A percentile compares a stretch with the other conserved stretches of the same genome.
Conservation (phyloP, 768 basidiomycete species). For the Leccinum disarticulatum region DNA sequence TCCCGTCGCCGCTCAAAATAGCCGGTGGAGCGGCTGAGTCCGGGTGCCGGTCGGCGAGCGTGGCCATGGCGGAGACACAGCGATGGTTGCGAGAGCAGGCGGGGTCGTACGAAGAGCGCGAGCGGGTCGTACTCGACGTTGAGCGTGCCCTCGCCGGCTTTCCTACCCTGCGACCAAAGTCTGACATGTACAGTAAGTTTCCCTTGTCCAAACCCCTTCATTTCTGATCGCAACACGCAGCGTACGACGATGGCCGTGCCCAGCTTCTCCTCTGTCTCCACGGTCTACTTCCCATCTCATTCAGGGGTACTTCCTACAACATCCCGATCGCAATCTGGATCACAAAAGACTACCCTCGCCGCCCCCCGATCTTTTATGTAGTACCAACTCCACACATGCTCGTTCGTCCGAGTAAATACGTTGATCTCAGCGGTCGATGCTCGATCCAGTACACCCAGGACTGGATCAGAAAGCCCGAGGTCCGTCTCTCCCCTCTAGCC, state of each 20-base stretch:
- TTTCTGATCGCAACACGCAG: constrained; percentile 39
- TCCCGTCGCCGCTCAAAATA: constrained; percentile 15
- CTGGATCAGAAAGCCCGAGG: constrained; percentile 82
- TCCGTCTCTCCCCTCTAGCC: constrained; percentile 14
- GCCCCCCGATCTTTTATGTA: constrained; percentile 86
- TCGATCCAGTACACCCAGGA: constrained; percentile 64
- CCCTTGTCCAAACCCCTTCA: background rate
- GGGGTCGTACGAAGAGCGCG: constrained; percentile 51
- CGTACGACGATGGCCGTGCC: constrained; percentile 92
- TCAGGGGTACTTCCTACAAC: constrained; percentile 77
- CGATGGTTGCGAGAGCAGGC: constrained; percentile 69
- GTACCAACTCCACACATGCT: constrained; percentile 91
- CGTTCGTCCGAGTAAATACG: constrained; percentile 67
- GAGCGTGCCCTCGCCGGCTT: constrained; percentile 55
- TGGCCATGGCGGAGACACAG: constrained; percentile 36
- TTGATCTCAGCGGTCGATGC: constrained; percentile 82
- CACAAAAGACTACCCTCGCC: constrained; percentile 76
- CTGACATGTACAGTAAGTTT: constrained; percentile 72
- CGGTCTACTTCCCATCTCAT: constrained; percentile 87
- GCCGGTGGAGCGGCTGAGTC: background rate
- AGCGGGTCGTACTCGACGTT: constrained; percentile 63
- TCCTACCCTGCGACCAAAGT: constrained; percentile 68
- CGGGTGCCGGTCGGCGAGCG: background rate
- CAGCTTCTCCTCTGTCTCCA: constrained; percentile 89
- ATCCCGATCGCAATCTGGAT: constrained; percentile 93